Percentiles rank a stretch among this genome's conserved stretches.
Conservation (phyloP, 306 rosid species). For the Heteromeles arbutifolia region DNA sequence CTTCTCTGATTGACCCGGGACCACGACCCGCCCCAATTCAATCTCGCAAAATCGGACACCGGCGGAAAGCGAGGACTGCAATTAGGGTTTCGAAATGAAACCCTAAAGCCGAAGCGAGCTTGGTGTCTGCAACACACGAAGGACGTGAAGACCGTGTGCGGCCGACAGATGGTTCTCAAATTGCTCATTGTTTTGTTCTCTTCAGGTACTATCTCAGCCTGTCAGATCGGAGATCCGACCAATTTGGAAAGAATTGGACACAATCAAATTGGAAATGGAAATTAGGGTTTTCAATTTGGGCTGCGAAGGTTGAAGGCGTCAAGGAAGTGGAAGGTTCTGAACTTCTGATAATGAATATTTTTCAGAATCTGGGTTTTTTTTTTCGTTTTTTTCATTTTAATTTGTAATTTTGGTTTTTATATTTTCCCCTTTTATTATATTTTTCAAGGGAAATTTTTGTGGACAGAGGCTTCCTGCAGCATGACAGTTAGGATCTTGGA, state of each 20-base stretch:
- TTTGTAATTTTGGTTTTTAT: slow-evolving; percentile 3
- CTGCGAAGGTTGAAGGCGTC: slow-evolving; percentile 24
- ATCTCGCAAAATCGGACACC: slow-evolving; percentile 25
- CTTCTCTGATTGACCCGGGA: slow-evolving; percentile 61
- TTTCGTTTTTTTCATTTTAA: background rate
- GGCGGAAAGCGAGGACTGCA: slow-evolving; percentile 28
- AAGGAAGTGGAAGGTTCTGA: slow-evolving; percentile 14
- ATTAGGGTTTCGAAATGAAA: slow-evolving; percentile 55
- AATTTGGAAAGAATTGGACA: slow-evolving; percentile 2
- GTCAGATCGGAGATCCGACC: background rate
- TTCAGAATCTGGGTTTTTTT: slow-evolving; percentile 22
- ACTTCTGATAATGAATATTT: slow-evolving; percentile 8
- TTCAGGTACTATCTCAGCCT: background rate
- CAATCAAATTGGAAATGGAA: background rate
- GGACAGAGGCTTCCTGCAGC: slow-evolving; percentile 15
- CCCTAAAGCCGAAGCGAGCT: slow-evolving; percentile 27
- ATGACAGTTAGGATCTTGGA: slow-evolving; percentile 5
- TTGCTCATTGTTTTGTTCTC: slow-evolving; percentile 40
- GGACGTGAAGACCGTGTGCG: slow-evolving; percentile 54
- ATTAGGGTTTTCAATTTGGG: background rate
- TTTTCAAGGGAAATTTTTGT: slow-evolving; percentile 17
- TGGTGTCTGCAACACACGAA: slow-evolving; percentile 53
- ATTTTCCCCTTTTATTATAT: background rate
- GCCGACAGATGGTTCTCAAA: slow-evolving; percentile 50
- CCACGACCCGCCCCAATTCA: slow-evolving; percentile 30